Evolutionary conservation across 768 basidiomycete genomes (phyloP).

Genomic region (Tremella fuciformis): DNA sequence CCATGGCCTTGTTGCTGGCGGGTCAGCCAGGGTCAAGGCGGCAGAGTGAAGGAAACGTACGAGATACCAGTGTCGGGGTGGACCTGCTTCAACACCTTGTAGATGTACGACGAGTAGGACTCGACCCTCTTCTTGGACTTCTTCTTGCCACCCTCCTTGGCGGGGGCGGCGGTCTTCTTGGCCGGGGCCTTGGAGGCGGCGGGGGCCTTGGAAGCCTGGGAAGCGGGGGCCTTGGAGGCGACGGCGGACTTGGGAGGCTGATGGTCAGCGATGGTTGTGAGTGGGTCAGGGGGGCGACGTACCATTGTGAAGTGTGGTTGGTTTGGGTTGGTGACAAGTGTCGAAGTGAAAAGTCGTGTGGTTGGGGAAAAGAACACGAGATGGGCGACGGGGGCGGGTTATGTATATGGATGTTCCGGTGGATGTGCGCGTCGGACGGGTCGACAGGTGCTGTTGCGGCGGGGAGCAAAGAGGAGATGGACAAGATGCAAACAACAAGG

Average conservation of each 20-base stretch:
- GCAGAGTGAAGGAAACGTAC: constrained; percentile 76
- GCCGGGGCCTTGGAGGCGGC: constrained; percentile 66
- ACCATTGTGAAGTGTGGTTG: constrained; percentile 24
- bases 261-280: background rate
- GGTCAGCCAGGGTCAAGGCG: constrained; percentile 2
- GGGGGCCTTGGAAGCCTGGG: constrained; percentile 75
- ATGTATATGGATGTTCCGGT: constrained; percentile 9
- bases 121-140: constrained; percentile 89
- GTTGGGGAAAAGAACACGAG: constrained; percentile 1
- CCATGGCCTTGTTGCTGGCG: constrained; percentile 84
- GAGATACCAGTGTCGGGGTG: constrained; percentile 99
- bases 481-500: background rate
- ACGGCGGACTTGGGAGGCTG: constrained; percentile 53
- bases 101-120: constrained; percentile 89
- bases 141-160: constrained; percentile 65
- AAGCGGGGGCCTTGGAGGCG: constrained; percentile 56
- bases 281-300: constrained; percentile 4
- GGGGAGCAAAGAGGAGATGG: constrained; percentile 5
- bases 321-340: constrained; percentile 18
- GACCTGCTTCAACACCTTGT: constrained; percentile 87
- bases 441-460: constrained; percentile 6
- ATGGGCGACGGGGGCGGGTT: background rate
- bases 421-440: constrained; percentile 1
- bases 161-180: constrained; percentile 64
- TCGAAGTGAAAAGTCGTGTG: background rate